Conservation (phyloP, 2,329 filamentous ascomycete genomes). For the Pseudocercospora eumusae region DNA sequence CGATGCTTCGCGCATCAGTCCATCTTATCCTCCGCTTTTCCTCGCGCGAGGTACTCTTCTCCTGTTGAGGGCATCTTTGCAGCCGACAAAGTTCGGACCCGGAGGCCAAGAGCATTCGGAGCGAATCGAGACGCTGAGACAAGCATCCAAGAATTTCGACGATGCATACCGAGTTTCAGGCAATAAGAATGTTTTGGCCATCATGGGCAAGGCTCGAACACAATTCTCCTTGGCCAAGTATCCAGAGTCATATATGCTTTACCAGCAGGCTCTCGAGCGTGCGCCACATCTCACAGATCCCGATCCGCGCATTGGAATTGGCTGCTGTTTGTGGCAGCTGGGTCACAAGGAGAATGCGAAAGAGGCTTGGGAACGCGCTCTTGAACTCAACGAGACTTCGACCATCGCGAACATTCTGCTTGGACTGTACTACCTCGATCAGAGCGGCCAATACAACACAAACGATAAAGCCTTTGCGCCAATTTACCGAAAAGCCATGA, state of each 20-base stretch:
- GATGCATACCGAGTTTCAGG: constrained; percentile 84
- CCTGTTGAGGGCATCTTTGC: constrained; percentile 82
- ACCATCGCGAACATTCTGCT: constrained; percentile 90
- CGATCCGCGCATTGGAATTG: constrained; percentile 92
- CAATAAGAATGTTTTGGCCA: constrained; percentile 85
- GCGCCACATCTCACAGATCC: constrained; percentile 88
- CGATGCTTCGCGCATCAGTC: constrained; percentile 91
- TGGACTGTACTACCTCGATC: constrained; percentile 84
- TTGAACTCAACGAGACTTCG: constrained; percentile 80
- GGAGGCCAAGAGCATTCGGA: constrained; percentile 66
- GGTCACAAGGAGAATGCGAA: constrained; percentile 93
- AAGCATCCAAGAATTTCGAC: constrained; percentile 90
- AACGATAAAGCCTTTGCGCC: constrained; percentile 81
- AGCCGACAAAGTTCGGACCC: constrained; percentile 69
- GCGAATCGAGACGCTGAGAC: constrained; percentile 74
- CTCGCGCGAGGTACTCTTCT: constrained; percentile 87
- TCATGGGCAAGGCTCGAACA: constrained; percentile 84
- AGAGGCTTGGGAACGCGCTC: constrained; percentile 80
- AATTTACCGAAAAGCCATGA: constrained; percentile 92
- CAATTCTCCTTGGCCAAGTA: constrained; percentile 85
- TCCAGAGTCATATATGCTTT: constrained; percentile 76
- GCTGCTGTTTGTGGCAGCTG: constrained; percentile 95
- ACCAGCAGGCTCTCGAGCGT: constrained; percentile 82
- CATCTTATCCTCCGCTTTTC: constrained; percentile 86
- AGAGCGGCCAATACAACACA: constrained; percentile 77